Evolutionary conservation across 75 land plant genomes (phyloP), one percentile per base, ranked within the genome.

Genomic region (Picea glauca): DNA sequence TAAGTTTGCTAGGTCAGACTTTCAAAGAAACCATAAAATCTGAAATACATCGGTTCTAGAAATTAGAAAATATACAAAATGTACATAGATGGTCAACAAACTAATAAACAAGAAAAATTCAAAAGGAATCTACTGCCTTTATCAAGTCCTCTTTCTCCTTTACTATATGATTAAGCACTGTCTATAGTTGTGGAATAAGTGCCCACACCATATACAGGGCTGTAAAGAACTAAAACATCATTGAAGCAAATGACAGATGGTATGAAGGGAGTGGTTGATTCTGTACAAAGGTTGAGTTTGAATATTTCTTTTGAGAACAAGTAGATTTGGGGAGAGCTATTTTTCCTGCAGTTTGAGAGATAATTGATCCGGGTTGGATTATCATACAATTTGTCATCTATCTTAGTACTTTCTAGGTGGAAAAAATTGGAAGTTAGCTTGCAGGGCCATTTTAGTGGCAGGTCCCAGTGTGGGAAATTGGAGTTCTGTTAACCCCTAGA

Each of bases 181-280:
- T 81, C 62, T 81, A 81, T n/a, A 81, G 82, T 54, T 78, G 81
- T 40, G 83, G 83, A 64, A 80, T 72, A 58, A 81, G 72, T 60
- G 83, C 83, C 81, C 80, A 79, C 31, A 81, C 83, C 83, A 81
- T 80, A 60, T 81, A 81, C 83, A 81, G 66, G 5, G 83, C 81
- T 38, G 83, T 64, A 68, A 82, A 82, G 62, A 82, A 65, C 62
- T 82, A 82, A 67, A 82, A 82, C 12, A 58, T 66, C 26, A 54
- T 65, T 79, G 82, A 67, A 18, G 83, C 83, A 79, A 82, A 82
- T 33, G 83, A 82, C 21, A 59, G 60, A 61, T 68, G 58, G 58
- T 77, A 79, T 21, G 58, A 40, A 54, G 70, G 79, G 30, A 82
- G 73, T 50, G 83, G 81, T 31, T 82, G 83, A 11, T 82, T 65